Percentiles rank a stretch among this genome's conserved stretches.
These are phyloP conservation scores for Inga leiocalycina DNA, from an alignment of 306 rosid species.

Conservation along the genomic window DNA sequence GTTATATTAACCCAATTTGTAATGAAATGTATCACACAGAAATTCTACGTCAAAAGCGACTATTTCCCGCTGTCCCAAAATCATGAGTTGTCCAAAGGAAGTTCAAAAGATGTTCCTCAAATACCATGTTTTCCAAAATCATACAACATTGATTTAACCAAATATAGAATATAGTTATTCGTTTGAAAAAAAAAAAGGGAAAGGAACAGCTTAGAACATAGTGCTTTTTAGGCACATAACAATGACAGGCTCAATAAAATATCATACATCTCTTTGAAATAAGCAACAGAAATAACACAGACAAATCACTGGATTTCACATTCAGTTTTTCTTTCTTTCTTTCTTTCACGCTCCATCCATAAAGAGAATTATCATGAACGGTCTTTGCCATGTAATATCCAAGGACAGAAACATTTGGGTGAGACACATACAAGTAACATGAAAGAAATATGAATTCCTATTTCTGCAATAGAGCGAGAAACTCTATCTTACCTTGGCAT, in stretches of 20 bases:
- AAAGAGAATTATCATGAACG: constrained; percentile 22
- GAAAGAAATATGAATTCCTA: constrained; percentile 23
- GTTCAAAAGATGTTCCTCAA: background rate
- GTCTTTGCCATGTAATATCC: constrained; percentile 25
- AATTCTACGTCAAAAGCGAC: background rate
- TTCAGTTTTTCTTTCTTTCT: background rate
- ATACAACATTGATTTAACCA: background rate
- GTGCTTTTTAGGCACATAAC: background rate
- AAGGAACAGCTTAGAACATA: background rate
- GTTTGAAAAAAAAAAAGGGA: background rate
- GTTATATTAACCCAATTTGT: too few species aligned
- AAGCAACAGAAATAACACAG: background rate
- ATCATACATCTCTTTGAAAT: background rate
- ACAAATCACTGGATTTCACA: background rate
- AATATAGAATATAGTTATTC: background rate
- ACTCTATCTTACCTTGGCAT: constrained; percentile 46
- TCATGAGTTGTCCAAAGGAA: background rate
- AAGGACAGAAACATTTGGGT: constrained; percentile 25
- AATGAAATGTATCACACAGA: background rate
- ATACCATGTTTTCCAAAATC: background rate
- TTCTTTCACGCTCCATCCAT: background rate
- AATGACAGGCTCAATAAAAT: background rate
- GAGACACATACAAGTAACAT: constrained; percentile 15
- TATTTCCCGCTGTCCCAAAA: background rate
- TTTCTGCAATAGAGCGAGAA: constrained; percentile 45